A percentile compares a stretch with the other conserved stretches of the same genome.
These are phyloP conservation scores for Ceratocystis colombiana DNA, from an alignment of 2,329 filamentous ascomycete genomes.

Conservation along the genomic window DNA sequence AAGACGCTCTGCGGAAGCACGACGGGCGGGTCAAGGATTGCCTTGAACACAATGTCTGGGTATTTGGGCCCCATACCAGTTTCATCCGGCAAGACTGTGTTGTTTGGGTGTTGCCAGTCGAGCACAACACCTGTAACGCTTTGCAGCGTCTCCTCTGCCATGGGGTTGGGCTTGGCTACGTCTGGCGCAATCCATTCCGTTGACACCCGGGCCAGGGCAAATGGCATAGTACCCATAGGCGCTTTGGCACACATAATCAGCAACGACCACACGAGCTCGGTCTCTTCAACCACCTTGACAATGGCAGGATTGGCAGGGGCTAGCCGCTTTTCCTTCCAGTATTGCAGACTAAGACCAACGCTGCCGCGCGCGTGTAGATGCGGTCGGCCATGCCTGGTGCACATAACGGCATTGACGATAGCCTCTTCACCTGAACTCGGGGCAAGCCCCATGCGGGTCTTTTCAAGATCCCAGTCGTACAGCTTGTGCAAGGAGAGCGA, in stretches of 20 bases:
- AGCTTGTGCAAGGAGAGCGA: conserved; percentile 59
- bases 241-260: conserved; percentile 54
- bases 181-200: conserved; percentile 61
- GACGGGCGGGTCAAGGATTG: conserved; percentile 63
- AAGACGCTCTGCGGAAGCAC: conserved; percentile 57
- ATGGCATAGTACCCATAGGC: conserved; percentile 38
- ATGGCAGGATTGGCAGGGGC: conserved; percentile 35
- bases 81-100: conserved; percentile 45
- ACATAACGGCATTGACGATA: conserved; percentile 50
- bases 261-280: conserved; percentile 53
- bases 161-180: conserved; percentile 48
- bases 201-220: conserved; percentile 46
- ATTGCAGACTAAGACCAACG: conserved; percentile 63
- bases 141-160: conserved; percentile 36
- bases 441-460: conserved; percentile 34
- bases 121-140: conserved; percentile 37
- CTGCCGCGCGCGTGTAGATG: conserved; percentile 57
- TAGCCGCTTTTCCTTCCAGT: conserved; percentile 59
- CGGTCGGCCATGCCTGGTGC: conserved; percentile 59
- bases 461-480: conserved; percentile 59
- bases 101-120: conserved; percentile 65
- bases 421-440: conserved; percentile 35
- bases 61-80: conserved; percentile 45
- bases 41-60: conserved; percentile 64
- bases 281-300: conserved; percentile 34